A percentile compares a stretch with the other conserved stretches of the same genome.
Conservation (phyloP, 176 grass and related monocot genomes). For the Rhipidocladum racemiflorum region DNA sequence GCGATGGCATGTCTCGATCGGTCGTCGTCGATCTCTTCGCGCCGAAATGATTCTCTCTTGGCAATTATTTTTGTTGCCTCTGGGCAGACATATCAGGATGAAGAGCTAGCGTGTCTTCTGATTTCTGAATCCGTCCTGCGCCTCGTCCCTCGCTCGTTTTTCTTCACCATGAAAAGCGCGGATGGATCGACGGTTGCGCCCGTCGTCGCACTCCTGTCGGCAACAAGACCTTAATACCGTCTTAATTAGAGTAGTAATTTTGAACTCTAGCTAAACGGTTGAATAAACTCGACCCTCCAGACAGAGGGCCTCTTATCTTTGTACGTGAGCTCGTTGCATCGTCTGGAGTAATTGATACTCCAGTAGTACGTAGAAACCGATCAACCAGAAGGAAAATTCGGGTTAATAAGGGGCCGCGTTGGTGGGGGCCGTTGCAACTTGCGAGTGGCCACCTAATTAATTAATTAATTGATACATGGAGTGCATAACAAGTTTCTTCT, state of each 20-base stretch:
- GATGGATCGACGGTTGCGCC: too few relatives aligned
- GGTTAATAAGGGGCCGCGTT: background rate
- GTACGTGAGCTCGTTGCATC: background rate
- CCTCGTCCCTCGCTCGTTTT: background rate
- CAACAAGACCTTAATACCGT: too few relatives aligned
- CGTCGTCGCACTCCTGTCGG: too few relatives aligned
- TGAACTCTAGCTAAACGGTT: background rate
- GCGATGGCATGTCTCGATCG: constrained; percentile 14
- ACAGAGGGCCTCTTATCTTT: too few relatives aligned
- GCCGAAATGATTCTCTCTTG: background rate
- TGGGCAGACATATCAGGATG: background rate
- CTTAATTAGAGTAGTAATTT: background rate
- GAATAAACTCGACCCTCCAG: too few relatives aligned
- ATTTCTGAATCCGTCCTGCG: background rate
- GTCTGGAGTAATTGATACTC: background rate
- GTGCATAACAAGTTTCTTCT: background rate
- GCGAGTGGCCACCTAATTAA: constrained; percentile 23
- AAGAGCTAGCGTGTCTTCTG: background rate
- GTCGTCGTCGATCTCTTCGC: background rate
- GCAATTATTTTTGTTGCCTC: background rate
- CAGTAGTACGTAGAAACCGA: too few relatives aligned
- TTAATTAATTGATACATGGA: too few relatives aligned
- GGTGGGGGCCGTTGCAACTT: background rate
- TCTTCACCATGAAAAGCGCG: background rate
- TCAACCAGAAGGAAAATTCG: background rate